Percentiles rank a stretch among this genome's conserved stretches.
Conservation (phyloP, 192 early-diverging fungal species). For the Backusella mclennaniae region DNA sequence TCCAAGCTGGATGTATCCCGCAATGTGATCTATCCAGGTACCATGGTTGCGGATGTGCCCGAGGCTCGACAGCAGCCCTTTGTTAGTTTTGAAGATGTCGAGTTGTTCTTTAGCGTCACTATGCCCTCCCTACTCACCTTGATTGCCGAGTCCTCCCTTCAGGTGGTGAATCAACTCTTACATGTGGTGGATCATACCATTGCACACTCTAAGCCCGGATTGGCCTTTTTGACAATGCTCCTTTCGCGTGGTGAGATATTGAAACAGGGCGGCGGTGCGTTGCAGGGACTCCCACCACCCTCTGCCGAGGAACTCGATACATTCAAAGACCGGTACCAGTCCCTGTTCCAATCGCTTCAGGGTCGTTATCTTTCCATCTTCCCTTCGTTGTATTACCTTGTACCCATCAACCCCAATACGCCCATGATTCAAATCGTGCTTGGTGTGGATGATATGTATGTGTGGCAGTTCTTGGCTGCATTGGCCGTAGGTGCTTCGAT, state of each 20-base stretch:
- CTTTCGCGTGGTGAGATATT: slow-evolving; percentile 89
- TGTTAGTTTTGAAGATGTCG: slow-evolving; percentile 62
- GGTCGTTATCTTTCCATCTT: slow-evolving; percentile 79
- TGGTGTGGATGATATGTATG: slow-evolving; percentile 79
- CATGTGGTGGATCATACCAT: slow-evolving; percentile 87
- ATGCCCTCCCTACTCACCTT: slow-evolving; percentile 81
- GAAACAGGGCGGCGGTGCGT: slow-evolving; percentile 63
- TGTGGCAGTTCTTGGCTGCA: slow-evolving; percentile 98
- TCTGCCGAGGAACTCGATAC: slow-evolving; percentile 48
- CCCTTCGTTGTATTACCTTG: slow-evolving; percentile 41
- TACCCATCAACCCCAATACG: slow-evolving; percentile 38
- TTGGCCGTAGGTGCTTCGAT: slow-evolving; percentile 92
- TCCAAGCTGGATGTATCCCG: slow-evolving; percentile 69
- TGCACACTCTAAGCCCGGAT: slow-evolving; percentile 77
- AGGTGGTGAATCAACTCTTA: slow-evolving; percentile 78
- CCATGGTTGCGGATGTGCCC: slow-evolving; percentile 19
- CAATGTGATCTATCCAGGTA: slow-evolving; percentile 44
- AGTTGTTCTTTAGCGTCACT: slow-evolving; percentile 84
- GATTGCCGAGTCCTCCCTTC: slow-evolving; percentile 82
- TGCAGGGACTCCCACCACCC: slow-evolving; percentile 44
- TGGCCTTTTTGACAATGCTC: slow-evolving; percentile 88
- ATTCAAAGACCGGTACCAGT: slow-evolving; percentile 81
- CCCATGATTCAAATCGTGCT: slow-evolving; percentile 35
- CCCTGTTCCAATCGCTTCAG: slow-evolving; percentile 77
- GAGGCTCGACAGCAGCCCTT: slow-evolving; percentile 26